Evolutionary conservation across 768 basidiomycete genomes (phyloP), one percentile per base, ranked within the genome.

Genomic region (Tephrocybe sp.): DNA sequence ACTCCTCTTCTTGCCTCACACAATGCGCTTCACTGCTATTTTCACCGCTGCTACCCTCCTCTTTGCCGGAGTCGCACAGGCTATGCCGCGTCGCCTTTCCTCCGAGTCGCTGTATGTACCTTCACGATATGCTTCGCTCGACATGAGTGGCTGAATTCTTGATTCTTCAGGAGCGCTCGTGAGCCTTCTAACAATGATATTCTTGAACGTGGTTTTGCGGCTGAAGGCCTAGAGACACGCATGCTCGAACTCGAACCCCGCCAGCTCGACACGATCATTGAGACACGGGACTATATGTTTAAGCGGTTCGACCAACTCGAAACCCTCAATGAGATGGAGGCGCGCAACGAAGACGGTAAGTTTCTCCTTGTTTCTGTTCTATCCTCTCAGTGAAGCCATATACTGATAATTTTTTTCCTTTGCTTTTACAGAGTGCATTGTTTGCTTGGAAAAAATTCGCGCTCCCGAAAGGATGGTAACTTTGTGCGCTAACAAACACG

Each of bases 11-110:
- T 3, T 23, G 2, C 13, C 27, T 10, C 12, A 19, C 3, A 25
- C 39, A 21, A 29, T 52, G 21, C 42, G 25, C 16, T 46, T 19
- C n/a, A 57, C 24, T 21, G 50, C 48, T 51, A 37, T 57, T 45
- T 40, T 52, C 50, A 41, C 45, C 30, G 39, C 25, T 25, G 33
- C 24, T 34, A 38, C 25, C 36, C 42, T 47, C 22, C 49, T 42
- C 31, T 48, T 34, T 24, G 21, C 34, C 29, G 39, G 22, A 4
- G 22, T 41, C 18, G 21, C 22, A 3, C 39, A 41, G 10, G 39
- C 39, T 12, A 21, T 22, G 39, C 39, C 39, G 12, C 6, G 15
- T 4, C 34, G 11, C 6, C 5, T 36, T 8, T n/a, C 6, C 7
- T 7, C 34, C 10, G 34, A 36, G 11, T 10, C 34, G 34, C 34